phyloP scores from a whole-genome alignment of 352 stramenopile species.

The Phytophthora vignae region DNA sequence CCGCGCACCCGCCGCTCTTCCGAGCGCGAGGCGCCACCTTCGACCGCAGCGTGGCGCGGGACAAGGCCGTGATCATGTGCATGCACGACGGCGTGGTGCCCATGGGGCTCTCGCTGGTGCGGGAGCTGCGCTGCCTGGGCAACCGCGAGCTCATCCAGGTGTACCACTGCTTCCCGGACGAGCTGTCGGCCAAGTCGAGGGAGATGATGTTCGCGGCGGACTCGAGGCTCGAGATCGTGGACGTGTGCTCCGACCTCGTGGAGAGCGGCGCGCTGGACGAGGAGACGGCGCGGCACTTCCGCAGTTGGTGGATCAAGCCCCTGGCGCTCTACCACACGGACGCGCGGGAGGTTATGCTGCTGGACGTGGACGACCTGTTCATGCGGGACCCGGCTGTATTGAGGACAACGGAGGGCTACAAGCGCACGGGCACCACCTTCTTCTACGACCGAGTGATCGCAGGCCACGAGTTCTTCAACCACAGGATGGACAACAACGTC shows the following conservation, averaged over 20 bases:
- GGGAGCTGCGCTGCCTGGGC: conserved; percentile 52
- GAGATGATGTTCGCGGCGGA: conserved; percentile 41
- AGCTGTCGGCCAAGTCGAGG: conserved; percentile 42
- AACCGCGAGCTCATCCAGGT: conserved; percentile 59
- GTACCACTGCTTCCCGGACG: conserved; percentile 55
- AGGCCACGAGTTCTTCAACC: conserved; percentile 39
- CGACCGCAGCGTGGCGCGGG: conserved; percentile 21
- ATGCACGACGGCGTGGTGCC: conserved; percentile 49
- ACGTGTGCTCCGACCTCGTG: conserved; percentile 46
- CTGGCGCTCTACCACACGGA: conserved; percentile 61
- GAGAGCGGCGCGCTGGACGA: conserved; percentile 10
- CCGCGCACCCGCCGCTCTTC: conserved; percentile 17
- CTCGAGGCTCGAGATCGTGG: conserved; percentile 47
- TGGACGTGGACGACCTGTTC: conserved; percentile 67
- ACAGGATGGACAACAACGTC: conserved; percentile 40
- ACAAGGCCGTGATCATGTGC: conserved; percentile 52
- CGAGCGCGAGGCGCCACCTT: conserved; percentile 15
- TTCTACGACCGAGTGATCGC: conserved; percentile 72
- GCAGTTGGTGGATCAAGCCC: conserved; percentile 72
- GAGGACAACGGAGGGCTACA: conserved; percentile 46
- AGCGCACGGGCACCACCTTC: conserved; percentile 61
- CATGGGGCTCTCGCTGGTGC: conserved; percentile 55
- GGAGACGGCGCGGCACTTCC: conserved; percentile 37
- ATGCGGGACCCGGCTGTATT: conserved; percentile 52
- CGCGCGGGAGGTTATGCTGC: conserved; percentile 50